phyloP scores from a whole-genome alignment of 2,329 filamentous ascomycete species.

The Ceratocystis albifundus region DNA sequence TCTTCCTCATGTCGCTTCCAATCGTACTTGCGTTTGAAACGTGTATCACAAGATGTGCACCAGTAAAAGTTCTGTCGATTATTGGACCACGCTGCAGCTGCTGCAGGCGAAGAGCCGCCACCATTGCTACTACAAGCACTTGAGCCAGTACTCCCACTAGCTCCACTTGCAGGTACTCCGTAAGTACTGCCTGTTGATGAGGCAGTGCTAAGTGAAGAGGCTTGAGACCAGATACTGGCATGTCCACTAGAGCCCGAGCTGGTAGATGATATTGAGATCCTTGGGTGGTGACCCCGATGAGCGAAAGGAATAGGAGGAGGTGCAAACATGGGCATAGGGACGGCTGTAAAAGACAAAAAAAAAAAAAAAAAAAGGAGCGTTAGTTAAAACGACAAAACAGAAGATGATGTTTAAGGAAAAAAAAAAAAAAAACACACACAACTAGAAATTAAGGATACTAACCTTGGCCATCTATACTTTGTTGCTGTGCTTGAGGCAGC shows the following conservation, averaged over 20 bases:
- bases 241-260: conserved; percentile 41
- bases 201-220: conserved; percentile 27
- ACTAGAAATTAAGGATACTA: conserved; percentile 8
- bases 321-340: conserved; percentile 29
- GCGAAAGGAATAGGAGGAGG: conserved; percentile 31
- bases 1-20: conserved; percentile 61
- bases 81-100: conserved; percentile 23
- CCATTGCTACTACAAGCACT: neutral
- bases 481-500: conserved; percentile 4
- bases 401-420: neutral
- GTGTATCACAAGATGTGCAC: conserved; percentile 50
- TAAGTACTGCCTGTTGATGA: conserved; percentile 19
- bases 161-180: conserved; percentile 1
- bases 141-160: neutral
- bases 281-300: conserved; percentile 31
- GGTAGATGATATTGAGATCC: conserved; percentile 40
- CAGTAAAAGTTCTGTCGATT: conserved; percentile 39
- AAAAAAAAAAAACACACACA: too few species aligned
- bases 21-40: conserved; percentile 56
- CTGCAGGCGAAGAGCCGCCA: conserved; percentile 8
- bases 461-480: conserved; percentile 18
- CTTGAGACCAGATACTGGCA: conserved; percentile 36
- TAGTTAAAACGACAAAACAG: conserved; percentile 22
- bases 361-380: conserved; percentile 23
- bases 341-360: conserved; percentile 21